Evolutionary conservation across 2,329 filamentous ascomycete genomes (phyloP), one percentile per base, ranked within the genome.

Genomic region (Aschersonia sp.): DNA sequence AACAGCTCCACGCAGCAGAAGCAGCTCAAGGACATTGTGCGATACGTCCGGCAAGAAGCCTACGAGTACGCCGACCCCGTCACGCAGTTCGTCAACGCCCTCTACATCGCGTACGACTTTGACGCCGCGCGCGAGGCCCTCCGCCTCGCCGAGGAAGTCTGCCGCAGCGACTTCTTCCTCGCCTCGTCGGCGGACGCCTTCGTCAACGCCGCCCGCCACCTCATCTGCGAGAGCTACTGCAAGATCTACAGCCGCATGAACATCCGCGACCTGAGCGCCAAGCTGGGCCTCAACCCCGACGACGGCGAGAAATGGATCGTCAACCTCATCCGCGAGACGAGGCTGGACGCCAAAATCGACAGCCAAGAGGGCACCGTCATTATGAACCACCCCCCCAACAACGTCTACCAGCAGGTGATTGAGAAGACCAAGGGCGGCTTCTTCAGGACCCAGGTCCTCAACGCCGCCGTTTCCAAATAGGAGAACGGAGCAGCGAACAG

Each of bases 251-350:
- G 94, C 64, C 80, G 91, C 59, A 98, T 98, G 65, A 91, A 97
- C 66, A 97, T 98, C 66, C 89, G 89, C 78, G 92, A 97, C 59
- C 79, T 98, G 51, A 95, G 89, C 55, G 84, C 82, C 54, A 86
- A 92, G 65, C 81, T 98, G 51, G 92, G 91, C 55, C 77, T 98
- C 55, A 88, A 85, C 64, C 83, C 89, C 59, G 88, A 94, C 62
- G 92, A 97, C 62, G 92, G 92, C 60, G 92, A 98, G 80, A 98
- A 98, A 76, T 98, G 92, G 92, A 98, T 98, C 61, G 92, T 98
- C 59, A 98, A 98, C 74, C 78, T 98, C 54, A 98, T 98, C 70
- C 84, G 92, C 54, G 92, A 98, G 70, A 98, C 92, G 30, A 80
- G 89, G 53, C 85, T 98, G 53, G 92, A 98, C 63, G 92, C 92